Evolutionary conservation across 257 asterid genomes (phyloP), one percentile per base, ranked within the genome.

Genomic region (Fraxinus quadrangulata): DNA sequence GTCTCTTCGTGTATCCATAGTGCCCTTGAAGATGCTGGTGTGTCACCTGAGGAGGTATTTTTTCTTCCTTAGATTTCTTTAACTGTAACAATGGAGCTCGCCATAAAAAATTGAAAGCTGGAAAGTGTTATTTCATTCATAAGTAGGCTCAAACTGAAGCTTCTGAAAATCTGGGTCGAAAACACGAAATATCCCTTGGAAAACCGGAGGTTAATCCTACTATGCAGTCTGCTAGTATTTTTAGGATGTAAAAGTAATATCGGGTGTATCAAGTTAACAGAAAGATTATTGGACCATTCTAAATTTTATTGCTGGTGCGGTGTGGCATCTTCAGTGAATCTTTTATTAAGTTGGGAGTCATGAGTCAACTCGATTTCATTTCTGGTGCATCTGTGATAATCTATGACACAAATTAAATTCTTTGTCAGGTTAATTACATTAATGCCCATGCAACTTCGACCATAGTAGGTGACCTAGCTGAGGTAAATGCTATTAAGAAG

Each of bases 391-490:
- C 39, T 14, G 51, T 39, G 71, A 49, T 36, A 42, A 67, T 74
- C 56, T 65, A 1, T 66, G 21, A 34, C 66, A 5, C 59, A 12
- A 63, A 49, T 72, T 61, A 72, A 81, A 30, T 51, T 83, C 61
- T n/a, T 67, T 85, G 78, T 81, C 91, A 94, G 98, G 98, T 94
- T 74, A 94, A 94, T 82, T 94, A 92, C 87, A 94, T 94, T 67
- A 94, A 94, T 79, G 97, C 97, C 61, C 98, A 94, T 82, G 98
- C 98, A 70, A 94, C 98, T 78, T 94, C 98, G 71, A 94, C 97
- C 34, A 9, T 94, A 39, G 98, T 92, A 21, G 98, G 98, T 80
- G 98, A 94, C 84, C 82, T 94, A 66, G 97, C 98, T 1, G 98
- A 94, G 91, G 83, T 94, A 75, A 94, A 94, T 74, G 98, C 98